phyloP scores from a whole-genome alignment of 192 early-diverging fungal species.

The Linnemannia exigua region DNA sequence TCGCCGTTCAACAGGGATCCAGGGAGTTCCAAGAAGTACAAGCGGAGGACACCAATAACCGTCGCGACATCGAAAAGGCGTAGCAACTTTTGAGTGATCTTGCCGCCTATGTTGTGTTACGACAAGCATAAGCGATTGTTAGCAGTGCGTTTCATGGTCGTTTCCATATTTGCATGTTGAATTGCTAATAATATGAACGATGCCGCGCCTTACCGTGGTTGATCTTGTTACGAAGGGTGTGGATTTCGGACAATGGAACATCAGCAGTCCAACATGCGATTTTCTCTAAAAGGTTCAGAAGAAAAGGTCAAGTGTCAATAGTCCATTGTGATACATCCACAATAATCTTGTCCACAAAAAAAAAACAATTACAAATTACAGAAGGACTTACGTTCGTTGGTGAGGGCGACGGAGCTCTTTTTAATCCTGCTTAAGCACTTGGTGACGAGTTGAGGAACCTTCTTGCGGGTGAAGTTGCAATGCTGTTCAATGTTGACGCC shows the following conservation, averaged over 20 bases:
- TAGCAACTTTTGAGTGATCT: constrained; percentile 68
- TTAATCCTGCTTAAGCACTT: constrained; percentile 71
- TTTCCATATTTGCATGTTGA: background rate
- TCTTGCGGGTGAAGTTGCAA: constrained; percentile 68
- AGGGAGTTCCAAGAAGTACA: constrained; percentile 82
- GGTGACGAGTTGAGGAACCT: constrained; percentile 72
- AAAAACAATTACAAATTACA: background rate
- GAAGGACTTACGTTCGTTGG: constrained; percentile 44
- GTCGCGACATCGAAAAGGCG: constrained; percentile 68
- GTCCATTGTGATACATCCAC: no score
- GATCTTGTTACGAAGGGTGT: constrained; percentile 73
- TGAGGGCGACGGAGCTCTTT: constrained; percentile 60
- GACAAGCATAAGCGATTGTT: background rate
- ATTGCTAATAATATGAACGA: background rate
- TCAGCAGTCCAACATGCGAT: constrained; percentile 73
- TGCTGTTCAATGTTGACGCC: constrained; percentile 81
- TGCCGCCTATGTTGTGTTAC: constrained; percentile 42
- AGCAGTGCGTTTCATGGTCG: background rate
- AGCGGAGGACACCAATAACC: constrained; percentile 70
- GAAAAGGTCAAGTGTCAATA: background rate
- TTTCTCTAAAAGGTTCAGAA: constrained; percentile 57
- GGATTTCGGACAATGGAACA: constrained; percentile 68
- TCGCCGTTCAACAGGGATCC: constrained; percentile 76
- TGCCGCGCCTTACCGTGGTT: constrained; percentile 62
- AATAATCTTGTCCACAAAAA: background rate